Evolutionary conservation across 441 rosid species (phyloP).

Genomic region (Populus hybrid): DNA sequence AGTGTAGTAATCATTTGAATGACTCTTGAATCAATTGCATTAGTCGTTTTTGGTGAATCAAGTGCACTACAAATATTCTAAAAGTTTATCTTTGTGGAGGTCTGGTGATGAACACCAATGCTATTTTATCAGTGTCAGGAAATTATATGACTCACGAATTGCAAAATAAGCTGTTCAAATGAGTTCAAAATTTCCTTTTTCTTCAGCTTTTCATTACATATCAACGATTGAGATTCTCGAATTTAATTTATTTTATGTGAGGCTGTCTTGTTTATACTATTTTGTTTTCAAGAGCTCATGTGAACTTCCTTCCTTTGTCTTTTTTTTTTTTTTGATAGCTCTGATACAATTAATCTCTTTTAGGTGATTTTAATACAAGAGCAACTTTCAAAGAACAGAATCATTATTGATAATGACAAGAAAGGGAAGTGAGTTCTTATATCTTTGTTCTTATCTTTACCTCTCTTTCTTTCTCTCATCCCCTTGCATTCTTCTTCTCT

Average conservation of each 20-base stretch:
- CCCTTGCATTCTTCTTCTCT: background rate
- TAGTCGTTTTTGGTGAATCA: background rate
- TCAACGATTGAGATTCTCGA: background rate
- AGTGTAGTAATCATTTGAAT: too few species aligned
- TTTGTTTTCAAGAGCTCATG: constrained; percentile 5
- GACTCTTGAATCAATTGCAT: background rate
- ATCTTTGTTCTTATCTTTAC: constrained; percentile 9
- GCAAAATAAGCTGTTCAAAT: background rate
- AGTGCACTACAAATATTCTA: background rate
- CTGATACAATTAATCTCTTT: constrained; percentile 23
- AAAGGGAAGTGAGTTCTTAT: constrained; percentile 83
- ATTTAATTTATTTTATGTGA: background rate
- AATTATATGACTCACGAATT: background rate
- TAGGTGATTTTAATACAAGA: constrained; percentile 94
- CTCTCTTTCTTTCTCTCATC: background rate
- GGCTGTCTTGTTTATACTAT: background rate
- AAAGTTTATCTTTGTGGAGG: background rate
- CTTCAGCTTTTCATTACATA: background rate
- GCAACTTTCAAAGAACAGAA: constrained; percentile 93
- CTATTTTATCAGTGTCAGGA: background rate
- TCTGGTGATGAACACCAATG: too few species aligned
- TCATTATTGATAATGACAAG: constrained; percentile 89
- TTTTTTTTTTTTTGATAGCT: background rate
- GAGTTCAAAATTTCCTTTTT: background rate
- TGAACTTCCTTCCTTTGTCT: background rate